These are phyloP conservation scores for Raddia distichophylla DNA, from an alignment of 176 grass and related monocot species.

Conservation along the genomic window DNA sequence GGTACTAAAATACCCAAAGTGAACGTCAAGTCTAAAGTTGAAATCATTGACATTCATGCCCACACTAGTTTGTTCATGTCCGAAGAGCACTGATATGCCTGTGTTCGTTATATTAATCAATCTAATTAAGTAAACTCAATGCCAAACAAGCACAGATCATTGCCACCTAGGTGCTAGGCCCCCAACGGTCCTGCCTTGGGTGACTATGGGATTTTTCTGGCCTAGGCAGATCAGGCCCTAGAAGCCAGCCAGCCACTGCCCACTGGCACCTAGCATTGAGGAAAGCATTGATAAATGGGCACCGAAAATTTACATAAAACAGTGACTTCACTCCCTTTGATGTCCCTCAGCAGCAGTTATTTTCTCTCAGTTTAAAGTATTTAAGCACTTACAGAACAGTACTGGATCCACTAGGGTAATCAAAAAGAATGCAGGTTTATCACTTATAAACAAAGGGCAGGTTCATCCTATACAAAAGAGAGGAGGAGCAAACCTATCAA, in stretches of 20 bases:
- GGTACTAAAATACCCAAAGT: neutral
- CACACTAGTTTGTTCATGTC: neutral
- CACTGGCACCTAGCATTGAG: too few species aligned
- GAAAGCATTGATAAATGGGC: neutral
- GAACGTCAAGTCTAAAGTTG: neutral
- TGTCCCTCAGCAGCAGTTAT: neutral
- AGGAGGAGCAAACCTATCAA: neutral
- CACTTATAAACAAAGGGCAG: conserved; percentile 10
- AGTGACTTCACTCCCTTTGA: conserved; percentile 24
- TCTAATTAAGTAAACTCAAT: neutral
- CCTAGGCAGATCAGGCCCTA: too few species aligned
- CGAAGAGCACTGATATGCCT: neutral
- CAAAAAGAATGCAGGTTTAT: neutral
- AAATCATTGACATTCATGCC: neutral
- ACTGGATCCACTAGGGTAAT: conserved; percentile 3
- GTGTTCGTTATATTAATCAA: neutral
- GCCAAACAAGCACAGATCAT: neutral
- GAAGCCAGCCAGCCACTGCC: too few species aligned
- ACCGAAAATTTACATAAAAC: conserved; percentile 10
- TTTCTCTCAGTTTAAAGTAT: neutral
- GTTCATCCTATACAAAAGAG: neutral
- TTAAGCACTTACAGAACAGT: neutral
- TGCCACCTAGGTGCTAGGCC: too few species aligned
- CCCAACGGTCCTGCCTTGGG: too few species aligned
- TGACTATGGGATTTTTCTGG: too few species aligned